Evolutionary conservation across 495 filamentous ascomycete species (phyloP), one percentile per base, ranked within the genome.

Genomic region (Daldinia vernicosa): DNA sequence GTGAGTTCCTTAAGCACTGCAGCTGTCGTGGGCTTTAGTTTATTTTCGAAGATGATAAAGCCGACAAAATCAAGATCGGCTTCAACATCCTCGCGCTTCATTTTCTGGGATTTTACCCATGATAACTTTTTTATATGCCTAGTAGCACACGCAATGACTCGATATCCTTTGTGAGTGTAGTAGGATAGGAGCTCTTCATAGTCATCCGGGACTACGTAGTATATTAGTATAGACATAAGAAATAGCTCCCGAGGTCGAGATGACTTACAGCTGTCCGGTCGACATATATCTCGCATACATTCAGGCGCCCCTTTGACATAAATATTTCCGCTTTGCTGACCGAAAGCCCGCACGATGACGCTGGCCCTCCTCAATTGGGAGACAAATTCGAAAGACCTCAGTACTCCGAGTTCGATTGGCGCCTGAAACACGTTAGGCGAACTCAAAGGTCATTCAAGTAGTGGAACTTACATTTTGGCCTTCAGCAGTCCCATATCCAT

Each of bases 11-110:
- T 82, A 50, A 99, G 89, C 30, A 96, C 90, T 3, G 83, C 82
- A 3, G 90, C 82, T 5, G 94, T 97, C 35, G 85, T 91, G 19
- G 90, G 88, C 78, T 99, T 99, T 68, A 99, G 79, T 81, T 98
- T 99, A 75, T 99, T 99, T 78, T 99, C 95, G 76, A 99, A 99
- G 33, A 99, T 90, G 72, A 98, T 98, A 78, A 99, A 98, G 17
- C 95, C 96, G 47, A 95, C 81, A 70, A 99, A 98, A 17, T 92
- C 87, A 4, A 99, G 85, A 64, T 89, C 84, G 2, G 86, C 89
- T 77, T 99, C 96, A 17, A 92, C 94, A 45, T 97, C 91, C 12
- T 86, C 78, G 12, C 96, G 91, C 60, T 89, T 92, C 89, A 98
- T 93, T 80, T 95, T 97, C 75, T 97, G 93, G 12, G 93, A 90